These are phyloP conservation scores for Westerdykella aurantiaca DNA, from an alignment of 2,329 filamentous ascomycete species.

Conservation along the genomic window DNA sequence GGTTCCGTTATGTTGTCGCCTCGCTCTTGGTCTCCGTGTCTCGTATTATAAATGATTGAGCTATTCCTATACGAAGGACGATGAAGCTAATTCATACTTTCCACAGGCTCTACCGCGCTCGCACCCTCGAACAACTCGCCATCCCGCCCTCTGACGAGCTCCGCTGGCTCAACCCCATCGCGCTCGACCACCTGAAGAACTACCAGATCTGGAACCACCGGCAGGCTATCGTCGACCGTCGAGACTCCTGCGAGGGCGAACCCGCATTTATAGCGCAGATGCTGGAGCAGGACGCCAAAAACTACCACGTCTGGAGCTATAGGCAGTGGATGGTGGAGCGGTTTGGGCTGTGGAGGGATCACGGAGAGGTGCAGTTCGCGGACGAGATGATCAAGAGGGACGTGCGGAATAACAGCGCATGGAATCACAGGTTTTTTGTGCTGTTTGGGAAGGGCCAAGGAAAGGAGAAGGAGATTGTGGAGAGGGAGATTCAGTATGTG, in stretches of 20 bases:
- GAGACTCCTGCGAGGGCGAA: conserved; percentile 60
- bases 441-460: conserved; percentile 57
- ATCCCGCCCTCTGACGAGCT: conserved; percentile 67
- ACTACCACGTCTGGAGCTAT: conserved; percentile 98
- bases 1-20: conserved; percentile 1
- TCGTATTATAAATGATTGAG: neutral
- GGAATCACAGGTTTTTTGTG: conserved; percentile 96
- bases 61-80: neutral
- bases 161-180: conserved; percentile 77
- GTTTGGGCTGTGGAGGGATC: conserved; percentile 50
- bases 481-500: conserved; percentile 66
- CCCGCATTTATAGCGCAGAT: conserved; percentile 71
- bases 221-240: conserved; percentile 52
- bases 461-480: conserved; percentile 52
- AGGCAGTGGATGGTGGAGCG: conserved; percentile 69
- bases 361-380: conserved; percentile 62
- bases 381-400: conserved; percentile 70
- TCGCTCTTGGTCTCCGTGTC: neutral
- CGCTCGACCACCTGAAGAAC: conserved; percentile 84
- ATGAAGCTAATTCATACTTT: neutral
- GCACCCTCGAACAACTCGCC: conserved; percentile 63
- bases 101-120: conserved; percentile 75
- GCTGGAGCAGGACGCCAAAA: conserved; percentile 83
- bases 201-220: conserved; percentile 91
- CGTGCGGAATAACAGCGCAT: conserved; percentile 92